A percentile compares a stretch with the other conserved stretches of the same genome.
Conservation (phyloP, 208 protist genomes). For the Acanthamoeba culbertsoni region DNA sequence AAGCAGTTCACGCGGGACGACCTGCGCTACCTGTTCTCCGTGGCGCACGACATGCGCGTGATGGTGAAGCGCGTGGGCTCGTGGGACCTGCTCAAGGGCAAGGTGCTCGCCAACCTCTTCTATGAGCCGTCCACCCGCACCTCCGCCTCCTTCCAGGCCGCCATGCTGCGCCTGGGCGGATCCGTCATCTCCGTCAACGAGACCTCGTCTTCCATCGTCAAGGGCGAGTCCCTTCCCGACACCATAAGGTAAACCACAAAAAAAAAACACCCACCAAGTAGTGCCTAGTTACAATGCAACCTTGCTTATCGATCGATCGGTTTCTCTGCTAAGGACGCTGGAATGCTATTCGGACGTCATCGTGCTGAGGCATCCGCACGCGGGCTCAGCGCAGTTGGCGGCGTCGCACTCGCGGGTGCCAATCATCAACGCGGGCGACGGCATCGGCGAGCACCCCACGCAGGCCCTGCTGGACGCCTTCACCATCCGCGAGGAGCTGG, state of each 20-base stretch:
- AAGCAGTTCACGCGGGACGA: slow-evolving; percentile 73
- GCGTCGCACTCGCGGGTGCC: slow-evolving; percentile 81
- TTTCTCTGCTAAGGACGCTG: background rate
- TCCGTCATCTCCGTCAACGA: slow-evolving; percentile 75
- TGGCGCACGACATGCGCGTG: slow-evolving; percentile 75
- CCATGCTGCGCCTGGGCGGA: slow-evolving; percentile 84
- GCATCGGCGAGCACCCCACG: slow-evolving; percentile 96
- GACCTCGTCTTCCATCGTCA: slow-evolving; percentile 75
- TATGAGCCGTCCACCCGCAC: slow-evolving; percentile 81
- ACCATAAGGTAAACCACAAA: slow-evolving; percentile 71
- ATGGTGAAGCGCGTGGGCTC: slow-evolving; percentile 70
- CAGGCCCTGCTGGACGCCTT: slow-evolving; percentile 96
- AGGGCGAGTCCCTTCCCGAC: slow-evolving; percentile 85
- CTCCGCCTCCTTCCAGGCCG: slow-evolving; percentile 83
- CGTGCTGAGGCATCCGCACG: slow-evolving; percentile 94
- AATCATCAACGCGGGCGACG: slow-evolving; percentile 97
- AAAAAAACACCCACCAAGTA: background rate
- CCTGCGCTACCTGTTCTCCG: slow-evolving; percentile 64
- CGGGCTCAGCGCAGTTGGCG: slow-evolving; percentile 86
- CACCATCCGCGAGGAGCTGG: slow-evolving; percentile 95
- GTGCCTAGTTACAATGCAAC: background rate
- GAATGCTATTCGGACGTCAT: slow-evolving; percentile 88
- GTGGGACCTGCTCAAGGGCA: slow-evolving; percentile 68
- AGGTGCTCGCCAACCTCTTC: slow-evolving; percentile 31
- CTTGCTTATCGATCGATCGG: background rate